Evolutionary conservation across 2,329 filamentous ascomycete genomes (phyloP).

Genomic region (Chalaropsis ovoidea): DNA sequence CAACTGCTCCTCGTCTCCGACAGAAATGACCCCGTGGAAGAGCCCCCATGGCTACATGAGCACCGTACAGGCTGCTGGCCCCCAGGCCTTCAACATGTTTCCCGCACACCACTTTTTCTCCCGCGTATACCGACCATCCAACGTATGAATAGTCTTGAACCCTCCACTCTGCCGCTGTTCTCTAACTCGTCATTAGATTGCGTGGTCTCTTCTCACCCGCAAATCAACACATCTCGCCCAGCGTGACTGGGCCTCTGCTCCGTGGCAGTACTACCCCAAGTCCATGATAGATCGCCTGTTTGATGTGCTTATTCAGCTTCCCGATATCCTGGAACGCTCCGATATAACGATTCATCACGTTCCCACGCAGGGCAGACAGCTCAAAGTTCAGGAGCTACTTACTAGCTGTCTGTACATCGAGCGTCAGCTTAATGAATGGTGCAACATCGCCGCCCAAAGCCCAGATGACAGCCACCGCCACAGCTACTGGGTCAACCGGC

Average conservation of each 20-base stretch:
- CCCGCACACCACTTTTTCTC: constrained; percentile 50
- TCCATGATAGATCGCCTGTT: constrained; percentile 43
- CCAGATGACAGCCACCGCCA: constrained; percentile 25
- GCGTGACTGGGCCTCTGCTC: constrained; percentile 42
- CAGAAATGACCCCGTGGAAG: constrained; percentile 33
- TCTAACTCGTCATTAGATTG: constrained; percentile 32
- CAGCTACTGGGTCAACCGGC: constrained; percentile 32
- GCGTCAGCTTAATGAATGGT: constrained; percentile 41
- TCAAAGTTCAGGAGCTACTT: constrained; percentile 42
- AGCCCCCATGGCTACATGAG: constrained; percentile 33
- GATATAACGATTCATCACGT: constrained; percentile 37
- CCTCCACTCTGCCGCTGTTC: background rate
- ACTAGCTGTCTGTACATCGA: constrained; percentile 41
- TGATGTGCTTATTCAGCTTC: constrained; percentile 41
- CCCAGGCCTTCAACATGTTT: constrained; percentile 41
- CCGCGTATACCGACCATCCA: constrained; percentile 44
- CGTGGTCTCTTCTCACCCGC: constrained; percentile 41
- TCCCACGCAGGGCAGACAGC: constrained; percentile 36
- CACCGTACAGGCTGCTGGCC: constrained; percentile 37
- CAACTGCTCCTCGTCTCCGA: constrained; percentile 33
- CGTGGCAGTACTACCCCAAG: constrained; percentile 45
- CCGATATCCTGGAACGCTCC: constrained; percentile 38
- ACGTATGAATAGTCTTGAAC: constrained; percentile 35
- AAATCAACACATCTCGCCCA: constrained; percentile 43
- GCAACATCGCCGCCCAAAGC: constrained; percentile 30